These are phyloP conservation scores for Leishmania tarentolae DNA, from an alignment of 208 protist species.

Conservation along the genomic window DNA sequence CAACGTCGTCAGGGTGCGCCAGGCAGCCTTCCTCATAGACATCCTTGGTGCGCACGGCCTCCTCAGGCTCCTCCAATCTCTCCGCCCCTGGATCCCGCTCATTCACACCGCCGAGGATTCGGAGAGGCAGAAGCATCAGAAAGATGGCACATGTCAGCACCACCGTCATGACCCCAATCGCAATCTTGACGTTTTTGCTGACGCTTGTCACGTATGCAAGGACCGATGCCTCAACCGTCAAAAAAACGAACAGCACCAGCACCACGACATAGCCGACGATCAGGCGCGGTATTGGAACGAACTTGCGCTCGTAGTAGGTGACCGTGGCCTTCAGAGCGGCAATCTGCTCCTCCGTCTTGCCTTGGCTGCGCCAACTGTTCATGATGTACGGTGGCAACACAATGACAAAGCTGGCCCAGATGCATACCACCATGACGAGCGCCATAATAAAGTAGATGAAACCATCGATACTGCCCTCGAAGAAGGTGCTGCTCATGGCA, in stretches of 20 bases:
- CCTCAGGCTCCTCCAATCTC: constrained; percentile 1
- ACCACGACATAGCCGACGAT: constrained; percentile 49
- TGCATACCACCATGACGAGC: constrained; percentile 42
- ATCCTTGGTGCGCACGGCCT: background rate
- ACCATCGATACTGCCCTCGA: constrained; percentile 40
- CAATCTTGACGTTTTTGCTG: constrained; percentile 26
- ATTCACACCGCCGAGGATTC: constrained; percentile 51
- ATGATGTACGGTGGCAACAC: constrained; percentile 67
- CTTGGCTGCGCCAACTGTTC: constrained; percentile 65
- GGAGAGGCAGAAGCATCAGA: constrained; percentile 52
- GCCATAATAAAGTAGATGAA: constrained; percentile 67
- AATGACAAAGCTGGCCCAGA: constrained; percentile 44
- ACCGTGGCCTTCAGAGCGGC: constrained; percentile 28
- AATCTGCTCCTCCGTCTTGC: constrained; percentile 47
- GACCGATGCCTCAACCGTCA: constrained; percentile 55
- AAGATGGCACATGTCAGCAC: constrained; percentile 44
- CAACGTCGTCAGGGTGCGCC: background rate
- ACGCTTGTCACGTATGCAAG: constrained; percentile 46
- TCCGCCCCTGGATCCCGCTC: constrained; percentile 26
- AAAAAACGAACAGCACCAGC: constrained; percentile 51
- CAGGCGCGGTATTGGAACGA: constrained; percentile 51
- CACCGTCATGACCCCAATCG: constrained; percentile 43
- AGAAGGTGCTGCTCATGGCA: constrained; percentile 50
- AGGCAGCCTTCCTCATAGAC: background rate
- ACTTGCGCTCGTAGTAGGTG: constrained; percentile 55